Percentiles rank a stretch among this genome's conserved stretches.
phyloP scores from a whole-genome alignment of 1,284 basidiomycete species.

The Moesziomyces parantarcticus region DNA sequence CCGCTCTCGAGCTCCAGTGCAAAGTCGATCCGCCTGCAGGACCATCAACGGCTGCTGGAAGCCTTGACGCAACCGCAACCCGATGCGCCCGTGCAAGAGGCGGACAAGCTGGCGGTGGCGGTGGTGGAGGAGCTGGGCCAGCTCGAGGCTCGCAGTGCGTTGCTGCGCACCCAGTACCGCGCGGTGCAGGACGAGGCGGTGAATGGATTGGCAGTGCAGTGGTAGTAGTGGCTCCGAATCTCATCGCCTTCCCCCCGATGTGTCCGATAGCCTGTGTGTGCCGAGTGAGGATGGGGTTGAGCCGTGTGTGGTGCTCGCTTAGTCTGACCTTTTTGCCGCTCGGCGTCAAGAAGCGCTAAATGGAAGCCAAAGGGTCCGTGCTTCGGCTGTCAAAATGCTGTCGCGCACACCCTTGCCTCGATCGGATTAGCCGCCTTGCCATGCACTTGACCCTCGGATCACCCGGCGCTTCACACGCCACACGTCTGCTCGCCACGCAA shows the following conservation, averaged over 20 bases:
- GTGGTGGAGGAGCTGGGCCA: constrained; percentile 71
- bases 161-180: constrained; percentile 84
- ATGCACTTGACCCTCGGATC: no score
- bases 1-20: constrained; percentile 29
- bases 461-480: no score
- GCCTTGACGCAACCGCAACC: constrained; percentile 1
- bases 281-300: no score
- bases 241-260: not conserved
- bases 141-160: constrained; percentile 68
- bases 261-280: no score
- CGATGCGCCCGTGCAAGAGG: constrained; percentile 40
- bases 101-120: constrained; percentile 71
- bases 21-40: constrained; percentile 26
- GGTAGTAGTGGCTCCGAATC: constrained; percentile 71
- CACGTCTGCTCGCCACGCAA: no score
- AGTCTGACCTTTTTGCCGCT: no score
- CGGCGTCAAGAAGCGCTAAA: no score
- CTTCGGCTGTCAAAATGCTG: no score
- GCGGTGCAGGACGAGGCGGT: constrained; percentile 88
- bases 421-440: no score
- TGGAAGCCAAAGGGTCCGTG: no score
- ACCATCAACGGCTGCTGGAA: constrained; percentile 32
- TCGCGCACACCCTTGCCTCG: no score
- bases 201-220: constrained; percentile 80
- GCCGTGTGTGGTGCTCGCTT: no score